Percentiles rank a stretch among this genome's conserved stretches.
Evolutionary conservation across 495 filamentous ascomycete species (phyloP).

Genomic region (Aspergillus asperescens): DNA sequence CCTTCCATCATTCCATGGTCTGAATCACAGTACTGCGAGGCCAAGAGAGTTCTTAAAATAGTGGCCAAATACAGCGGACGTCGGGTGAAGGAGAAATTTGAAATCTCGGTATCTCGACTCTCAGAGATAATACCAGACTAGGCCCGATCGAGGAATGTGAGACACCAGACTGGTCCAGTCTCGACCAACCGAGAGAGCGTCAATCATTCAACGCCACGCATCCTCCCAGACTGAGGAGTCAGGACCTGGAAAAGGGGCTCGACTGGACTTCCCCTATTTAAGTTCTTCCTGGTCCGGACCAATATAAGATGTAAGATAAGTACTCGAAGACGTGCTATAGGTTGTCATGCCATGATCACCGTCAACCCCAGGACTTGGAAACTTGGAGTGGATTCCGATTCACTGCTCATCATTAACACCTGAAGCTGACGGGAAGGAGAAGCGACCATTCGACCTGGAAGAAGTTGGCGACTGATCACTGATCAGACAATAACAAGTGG

Average conservation of each 20-base stretch:
- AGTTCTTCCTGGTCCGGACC: not conserved
- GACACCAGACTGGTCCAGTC: slow-evolving; percentile 6
- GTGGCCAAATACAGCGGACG: not conserved
- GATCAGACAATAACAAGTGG: slow-evolving; percentile 1
- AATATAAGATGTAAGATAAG: slow-evolving; percentile 1
- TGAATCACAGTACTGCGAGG: too few species aligned
- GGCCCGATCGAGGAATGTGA: slow-evolving; percentile 12
- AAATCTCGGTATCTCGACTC: slow-evolving; percentile 3
- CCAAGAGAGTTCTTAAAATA: slow-evolving; percentile 5
- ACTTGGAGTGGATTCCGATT: not conserved
- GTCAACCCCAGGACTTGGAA: not conserved
- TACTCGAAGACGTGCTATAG: not conserved
- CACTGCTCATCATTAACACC: too few species aligned
- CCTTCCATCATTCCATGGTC: not conserved
- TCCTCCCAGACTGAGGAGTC: not conserved
- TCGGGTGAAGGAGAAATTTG: not conserved
- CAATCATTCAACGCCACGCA: slow-evolving; percentile 23
- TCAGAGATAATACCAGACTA: slow-evolving; percentile 6
- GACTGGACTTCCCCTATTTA: not conserved
- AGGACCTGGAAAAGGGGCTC: slow-evolving; percentile 9
- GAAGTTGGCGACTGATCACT: not conserved
- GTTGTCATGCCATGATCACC: slow-evolving; percentile 9
- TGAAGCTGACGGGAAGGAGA: slow-evolving; percentile 6
- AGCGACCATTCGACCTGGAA: slow-evolving; percentile 14
- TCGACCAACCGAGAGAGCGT: slow-evolving; percentile 15